A percentile compares a stretch with the other conserved stretches of the same genome.
These are phyloP conservation scores for Penicillium digitatum DNA, from an alignment of 2,329 filamentous ascomycete species.

Conservation along the genomic window DNA sequence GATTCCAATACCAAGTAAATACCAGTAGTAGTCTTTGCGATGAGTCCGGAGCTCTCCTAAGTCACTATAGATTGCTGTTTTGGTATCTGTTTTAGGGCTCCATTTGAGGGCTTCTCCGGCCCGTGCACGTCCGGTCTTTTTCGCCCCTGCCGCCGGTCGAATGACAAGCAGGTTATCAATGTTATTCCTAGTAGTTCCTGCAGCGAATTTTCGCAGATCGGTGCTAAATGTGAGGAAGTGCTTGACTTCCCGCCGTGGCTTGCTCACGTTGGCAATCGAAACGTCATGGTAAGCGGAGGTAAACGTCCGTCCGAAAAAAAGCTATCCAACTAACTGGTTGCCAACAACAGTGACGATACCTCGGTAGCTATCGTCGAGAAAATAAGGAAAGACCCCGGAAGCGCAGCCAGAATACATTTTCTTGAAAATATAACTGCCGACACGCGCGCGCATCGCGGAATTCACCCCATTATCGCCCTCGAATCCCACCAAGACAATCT, in stretches of 20 bases:
- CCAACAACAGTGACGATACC: slow-evolving; percentile 71
- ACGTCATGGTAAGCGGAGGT: slow-evolving; percentile 40
- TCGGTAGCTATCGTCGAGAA: slow-evolving; percentile 78
- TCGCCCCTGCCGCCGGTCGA: slow-evolving; percentile 11
- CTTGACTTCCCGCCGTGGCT: slow-evolving; percentile 18
- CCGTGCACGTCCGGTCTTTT: slow-evolving; percentile 30
- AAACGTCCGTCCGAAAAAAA: not conserved
- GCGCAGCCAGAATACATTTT: slow-evolving; percentile 62
- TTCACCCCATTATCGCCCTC: slow-evolving; percentile 73
- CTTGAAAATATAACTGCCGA: slow-evolving; percentile 79
- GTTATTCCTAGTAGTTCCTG: slow-evolving; percentile 21
- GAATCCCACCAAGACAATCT: slow-evolving; percentile 71
- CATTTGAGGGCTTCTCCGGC: slow-evolving; percentile 25
- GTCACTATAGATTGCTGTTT: slow-evolving; percentile 3
- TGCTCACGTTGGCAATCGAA: slow-evolving; percentile 47
- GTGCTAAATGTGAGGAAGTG: slow-evolving; percentile 5
- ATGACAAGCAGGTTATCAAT: slow-evolving; percentile 19
- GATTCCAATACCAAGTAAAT: not conserved
- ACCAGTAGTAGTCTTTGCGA: no score
- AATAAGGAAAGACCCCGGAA: slow-evolving; percentile 17
- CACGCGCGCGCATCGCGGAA: slow-evolving; percentile 68
- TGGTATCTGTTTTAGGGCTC: slow-evolving; percentile 19
- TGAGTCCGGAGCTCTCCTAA: not conserved
- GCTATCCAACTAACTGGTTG: not conserved
- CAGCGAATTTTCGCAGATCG: slow-evolving; percentile 21